These are phyloP conservation scores for Trebouxia sp. DNA, from an alignment of 139 green algal species.

Conservation along the genomic window DNA sequence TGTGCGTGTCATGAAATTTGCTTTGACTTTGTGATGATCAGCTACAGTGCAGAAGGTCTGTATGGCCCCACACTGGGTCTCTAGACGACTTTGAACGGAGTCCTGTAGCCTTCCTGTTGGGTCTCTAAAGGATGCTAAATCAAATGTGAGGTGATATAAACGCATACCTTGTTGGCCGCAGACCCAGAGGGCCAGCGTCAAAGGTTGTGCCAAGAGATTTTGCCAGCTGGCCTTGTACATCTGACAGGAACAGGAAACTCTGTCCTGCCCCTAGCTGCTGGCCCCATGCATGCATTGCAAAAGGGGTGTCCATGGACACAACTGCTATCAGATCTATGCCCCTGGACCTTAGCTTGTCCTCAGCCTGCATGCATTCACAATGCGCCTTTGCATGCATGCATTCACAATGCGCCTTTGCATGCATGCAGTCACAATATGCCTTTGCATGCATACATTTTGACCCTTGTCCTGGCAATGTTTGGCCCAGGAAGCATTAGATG, in stretches of 20 bases:
- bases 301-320: slow-evolving; percentile 16
- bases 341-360: not conserved
- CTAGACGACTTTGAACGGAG: too few relatives aligned
- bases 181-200: slow-evolving; percentile 15
- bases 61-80: too few relatives aligned
- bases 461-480: not conserved
- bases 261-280: not conserved
- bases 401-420: too few relatives aligned
- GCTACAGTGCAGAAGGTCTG: too few relatives aligned
- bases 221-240: not conserved
- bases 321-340: slow-evolving; percentile 15
- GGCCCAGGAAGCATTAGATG: not conserved
- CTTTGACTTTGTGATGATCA: too few relatives aligned
- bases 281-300: slow-evolving; percentile 22
- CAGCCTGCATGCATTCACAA: not conserved
- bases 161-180: slow-evolving; percentile 14
- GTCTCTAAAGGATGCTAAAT: too few relatives aligned
- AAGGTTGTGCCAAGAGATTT: slow-evolving; percentile 20
- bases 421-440: too few relatives aligned
- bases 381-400: not conserved
- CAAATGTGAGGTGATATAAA: too few relatives aligned
- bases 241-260: slow-evolving; percentile 22
- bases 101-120: too few relatives aligned
- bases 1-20: too few relatives aligned
- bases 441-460: not conserved